These are phyloP conservation scores for Lolium perenne DNA, from an alignment of 176 grass and related monocot genomes.

Conservation along the genomic window DNA sequence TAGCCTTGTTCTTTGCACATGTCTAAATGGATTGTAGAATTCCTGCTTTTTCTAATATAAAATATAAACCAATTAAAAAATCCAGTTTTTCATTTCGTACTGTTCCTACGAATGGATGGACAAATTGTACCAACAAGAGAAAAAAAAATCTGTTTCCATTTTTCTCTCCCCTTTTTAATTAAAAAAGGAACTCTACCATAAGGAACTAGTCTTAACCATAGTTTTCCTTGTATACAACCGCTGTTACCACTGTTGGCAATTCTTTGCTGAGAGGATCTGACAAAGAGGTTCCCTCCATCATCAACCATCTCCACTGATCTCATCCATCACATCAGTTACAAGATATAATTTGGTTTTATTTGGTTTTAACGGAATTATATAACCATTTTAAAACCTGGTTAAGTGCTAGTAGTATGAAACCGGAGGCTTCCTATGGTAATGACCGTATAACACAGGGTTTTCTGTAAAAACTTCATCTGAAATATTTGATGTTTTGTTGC, in stretches of 20 bases:
- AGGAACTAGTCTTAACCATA: background rate
- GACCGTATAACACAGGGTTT: background rate
- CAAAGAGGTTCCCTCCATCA: background rate
- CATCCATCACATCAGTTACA: background rate
- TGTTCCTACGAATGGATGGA: background rate
- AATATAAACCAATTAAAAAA: background rate
- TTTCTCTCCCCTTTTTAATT: background rate
- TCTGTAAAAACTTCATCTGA: background rate
- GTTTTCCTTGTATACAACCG: too few species aligned
- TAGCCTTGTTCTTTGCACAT: background rate
- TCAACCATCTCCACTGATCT: background rate
- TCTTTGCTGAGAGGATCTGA: background rate
- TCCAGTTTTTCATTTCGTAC: too few species aligned
- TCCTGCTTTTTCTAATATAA: too few species aligned
- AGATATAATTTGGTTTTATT: background rate
- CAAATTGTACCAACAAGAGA: background rate
- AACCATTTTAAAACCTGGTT: background rate
- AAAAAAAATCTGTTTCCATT: background rate
- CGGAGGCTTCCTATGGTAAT: background rate
- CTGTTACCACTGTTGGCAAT: background rate
- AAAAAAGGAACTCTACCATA: background rate
- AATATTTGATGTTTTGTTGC: background rate
- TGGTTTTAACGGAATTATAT: background rate
- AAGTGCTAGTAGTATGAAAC: background rate
- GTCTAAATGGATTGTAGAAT: too few species aligned